These are phyloP conservation scores for Plasmodium blacklocki DNA, from an alignment of 169 alveolate genomes.

Conservation along the genomic window DNA sequence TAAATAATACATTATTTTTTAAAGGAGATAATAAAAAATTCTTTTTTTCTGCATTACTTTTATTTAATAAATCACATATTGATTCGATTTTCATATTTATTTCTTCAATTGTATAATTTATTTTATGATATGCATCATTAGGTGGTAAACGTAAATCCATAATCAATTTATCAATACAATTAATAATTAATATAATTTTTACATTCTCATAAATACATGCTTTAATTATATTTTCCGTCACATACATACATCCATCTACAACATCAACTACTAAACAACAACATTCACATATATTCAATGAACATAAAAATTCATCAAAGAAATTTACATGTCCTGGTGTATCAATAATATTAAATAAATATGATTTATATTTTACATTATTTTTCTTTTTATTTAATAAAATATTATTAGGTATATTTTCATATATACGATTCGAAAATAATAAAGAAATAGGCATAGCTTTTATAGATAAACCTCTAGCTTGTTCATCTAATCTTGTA, in stretches of 20 bases:
- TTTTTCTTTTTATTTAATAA: conserved; percentile 76
- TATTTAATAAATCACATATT: conserved; percentile 56
- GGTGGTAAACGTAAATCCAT: conserved; percentile 98
- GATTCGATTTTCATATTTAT: conserved; percentile 75
- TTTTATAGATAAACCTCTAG: conserved; percentile 96
- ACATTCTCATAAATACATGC: conserved; percentile 86
- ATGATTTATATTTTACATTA: conserved; percentile 80
- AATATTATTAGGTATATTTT: conserved; percentile 79
- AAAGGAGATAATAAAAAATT: conserved; percentile 91
- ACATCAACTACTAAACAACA: conserved; percentile 96
- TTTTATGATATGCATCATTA: conserved; percentile 98
- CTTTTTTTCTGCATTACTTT: conserved; percentile 48
- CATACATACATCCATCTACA: conserved; percentile 96
- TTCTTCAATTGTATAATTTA: conserved; percentile 86
- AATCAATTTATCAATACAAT: conserved; percentile 97
- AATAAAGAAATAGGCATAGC: conserved; percentile 97
- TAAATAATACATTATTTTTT: conserved; percentile 96
- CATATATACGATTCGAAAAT: conserved; percentile 83
- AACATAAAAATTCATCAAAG: conserved; percentile 97
- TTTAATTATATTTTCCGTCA: conserved; percentile 92
- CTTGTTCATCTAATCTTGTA: conserved; percentile 97
- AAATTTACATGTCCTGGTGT: conserved; percentile 99
- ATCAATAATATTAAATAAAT: conserved; percentile 93
- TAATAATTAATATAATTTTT: conserved; percentile 89
- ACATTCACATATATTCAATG: conserved; percentile 97